Conservation (phyloP, 164 flowering plant species). For the Annona cherimola region DNA sequence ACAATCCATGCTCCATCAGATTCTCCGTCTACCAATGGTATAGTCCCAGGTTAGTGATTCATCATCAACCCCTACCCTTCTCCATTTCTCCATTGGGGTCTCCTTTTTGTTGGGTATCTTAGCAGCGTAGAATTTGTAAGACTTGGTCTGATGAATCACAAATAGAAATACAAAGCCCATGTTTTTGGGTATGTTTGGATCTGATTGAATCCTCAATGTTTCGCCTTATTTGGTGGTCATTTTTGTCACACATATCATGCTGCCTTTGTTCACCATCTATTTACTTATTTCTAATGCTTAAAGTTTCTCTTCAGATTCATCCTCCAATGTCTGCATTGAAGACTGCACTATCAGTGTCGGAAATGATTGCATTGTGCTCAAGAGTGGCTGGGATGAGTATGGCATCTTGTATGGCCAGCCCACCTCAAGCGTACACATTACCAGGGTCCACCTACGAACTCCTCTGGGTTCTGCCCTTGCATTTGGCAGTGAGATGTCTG, state of each 20-base stretch:
- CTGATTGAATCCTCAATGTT: too few species aligned
- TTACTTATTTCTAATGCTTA: too few species aligned
- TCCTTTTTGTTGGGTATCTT: neutral
- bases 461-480: conserved; percentile 52
- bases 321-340: conserved; percentile 53
- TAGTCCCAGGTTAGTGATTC: conserved; percentile 55
- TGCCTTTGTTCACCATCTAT: too few species aligned
- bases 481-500: conserved; percentile 76
- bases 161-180: too few species aligned
- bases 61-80: neutral
- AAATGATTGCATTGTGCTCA: conserved; percentile 52
- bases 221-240: too few species aligned
- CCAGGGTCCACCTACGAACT: conserved; percentile 32
- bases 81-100: neutral
- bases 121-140: too few species aligned
- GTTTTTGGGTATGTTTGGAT: too few species aligned
- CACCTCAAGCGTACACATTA: conserved; percentile 39
- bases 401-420: conserved; percentile 60
- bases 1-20: conserved; percentile 43
- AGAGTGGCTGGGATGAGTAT: conserved; percentile 83
- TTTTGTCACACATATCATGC: too few species aligned
- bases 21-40: conserved; percentile 57
- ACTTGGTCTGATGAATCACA: neutral
- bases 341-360: conserved; percentile 54
- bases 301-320: conserved; percentile 51